Evolutionary conservation across 2,329 filamentous ascomycete genomes (phyloP).

Genomic region (Chalaropsis thielavioides): DNA sequence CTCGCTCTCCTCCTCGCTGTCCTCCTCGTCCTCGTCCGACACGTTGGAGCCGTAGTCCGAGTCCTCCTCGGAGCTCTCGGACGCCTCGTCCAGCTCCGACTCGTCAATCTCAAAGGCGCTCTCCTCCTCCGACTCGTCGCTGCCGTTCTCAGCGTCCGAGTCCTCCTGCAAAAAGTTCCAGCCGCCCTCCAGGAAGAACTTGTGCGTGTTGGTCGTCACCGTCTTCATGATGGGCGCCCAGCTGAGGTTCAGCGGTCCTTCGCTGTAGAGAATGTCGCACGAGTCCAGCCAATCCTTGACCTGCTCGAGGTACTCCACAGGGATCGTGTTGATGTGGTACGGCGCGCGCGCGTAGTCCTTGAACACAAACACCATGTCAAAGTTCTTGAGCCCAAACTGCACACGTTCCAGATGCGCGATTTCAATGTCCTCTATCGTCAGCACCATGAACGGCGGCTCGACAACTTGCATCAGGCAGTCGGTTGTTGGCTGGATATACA

Average conservation of each 20-base stretch:
- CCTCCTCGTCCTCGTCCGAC: conserved; percentile 65
- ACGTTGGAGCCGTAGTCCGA: conserved; percentile 89
- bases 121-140: conserved; percentile 64
- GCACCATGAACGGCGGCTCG: conserved; percentile 89
- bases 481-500: conserved; percentile 88
- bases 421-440: conserved; percentile 92
- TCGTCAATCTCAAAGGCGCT: conserved; percentile 85
- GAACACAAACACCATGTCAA: conserved; percentile 95
- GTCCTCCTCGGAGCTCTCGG: conserved; percentile 63
- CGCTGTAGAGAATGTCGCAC: conserved; percentile 84
- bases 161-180: conserved; percentile 88
- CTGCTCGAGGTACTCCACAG: conserved; percentile 81
- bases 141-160: conserved; percentile 67
- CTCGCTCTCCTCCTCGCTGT: conserved; percentile 40
- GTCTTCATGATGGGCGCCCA: conserved; percentile 99
- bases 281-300: conserved; percentile 98
- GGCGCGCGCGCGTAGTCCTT: conserved; percentile 90
- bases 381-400: conserved; percentile 94
- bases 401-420: conserved; percentile 93
- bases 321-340: conserved; percentile 94
- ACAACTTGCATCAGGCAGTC: conserved; percentile 95
- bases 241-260: conserved; percentile 93
- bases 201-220: conserved; percentile 80
- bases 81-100: conserved; percentile 69
- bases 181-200: conserved; percentile 88